These are phyloP conservation scores for Hortaea werneckii DNA, from an alignment of 2,329 filamentous ascomycete genomes.

Conservation along the genomic window DNA sequence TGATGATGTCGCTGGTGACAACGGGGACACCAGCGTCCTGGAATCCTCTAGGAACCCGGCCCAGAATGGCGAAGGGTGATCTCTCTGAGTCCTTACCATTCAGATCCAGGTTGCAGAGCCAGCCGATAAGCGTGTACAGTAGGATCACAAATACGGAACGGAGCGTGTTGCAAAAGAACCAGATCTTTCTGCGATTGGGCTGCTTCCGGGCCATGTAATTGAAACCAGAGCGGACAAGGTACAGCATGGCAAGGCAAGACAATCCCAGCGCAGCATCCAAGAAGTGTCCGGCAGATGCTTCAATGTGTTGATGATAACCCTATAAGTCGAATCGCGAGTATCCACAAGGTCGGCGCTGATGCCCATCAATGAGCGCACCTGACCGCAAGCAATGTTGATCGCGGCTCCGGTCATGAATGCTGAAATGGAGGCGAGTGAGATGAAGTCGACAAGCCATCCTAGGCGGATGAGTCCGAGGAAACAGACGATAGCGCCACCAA, in stretches of 20 bases:
- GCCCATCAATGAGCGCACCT: constrained; percentile 73
- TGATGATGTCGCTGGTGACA: constrained; percentile 57
- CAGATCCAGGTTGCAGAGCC: constrained; percentile 63
- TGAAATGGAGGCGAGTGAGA: constrained; percentile 78
- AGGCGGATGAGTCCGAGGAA: constrained; percentile 68
- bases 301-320: constrained; percentile 72
- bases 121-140: constrained; percentile 85
- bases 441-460: constrained; percentile 88
- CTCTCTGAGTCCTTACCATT: constrained; percentile 15
- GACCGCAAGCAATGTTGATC: constrained; percentile 75
- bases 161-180: constrained; percentile 87
- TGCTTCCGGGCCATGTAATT: constrained; percentile 56
- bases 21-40: constrained; percentile 64
- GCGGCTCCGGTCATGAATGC: constrained; percentile 97
- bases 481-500: constrained; percentile 67
- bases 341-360: constrained; percentile 38
- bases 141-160: constrained; percentile 86
- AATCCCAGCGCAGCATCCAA: constrained; percentile 83
- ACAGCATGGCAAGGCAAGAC: constrained; percentile 69
- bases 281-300: constrained; percentile 57
- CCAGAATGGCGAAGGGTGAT: constrained; percentile 63
- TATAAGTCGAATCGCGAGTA: constrained; percentile 68
- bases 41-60: constrained; percentile 75
- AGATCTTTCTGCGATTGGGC: constrained; percentile 59
- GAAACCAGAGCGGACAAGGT: constrained; percentile 60